Conservation (phyloP, 169 alveolate species). For the Plasmodium vivax region DNA sequence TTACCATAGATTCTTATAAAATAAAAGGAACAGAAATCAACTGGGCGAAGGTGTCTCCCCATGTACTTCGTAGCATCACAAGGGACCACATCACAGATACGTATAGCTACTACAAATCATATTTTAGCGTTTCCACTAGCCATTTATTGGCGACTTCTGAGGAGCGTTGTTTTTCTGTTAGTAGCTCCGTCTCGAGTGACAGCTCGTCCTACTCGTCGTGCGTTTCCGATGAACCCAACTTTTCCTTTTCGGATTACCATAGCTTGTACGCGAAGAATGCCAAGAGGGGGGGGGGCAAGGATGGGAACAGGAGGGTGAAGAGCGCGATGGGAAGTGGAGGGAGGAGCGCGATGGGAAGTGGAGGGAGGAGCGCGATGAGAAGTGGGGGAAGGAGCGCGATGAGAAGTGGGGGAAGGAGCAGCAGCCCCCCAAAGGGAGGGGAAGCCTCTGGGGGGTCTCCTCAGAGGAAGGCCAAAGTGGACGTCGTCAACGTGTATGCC, state of each 20-base stretch:
- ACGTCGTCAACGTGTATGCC: constrained; percentile 75
- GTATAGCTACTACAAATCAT: constrained; percentile 33
- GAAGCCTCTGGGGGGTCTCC: background rate
- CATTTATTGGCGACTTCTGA: background rate
- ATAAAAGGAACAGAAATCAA: constrained; percentile 8
- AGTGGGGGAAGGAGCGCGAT: background rate
- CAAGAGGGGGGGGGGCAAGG: constrained; percentile 63
- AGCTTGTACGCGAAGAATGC: constrained; percentile 76
- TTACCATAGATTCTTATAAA: constrained; percentile 61
- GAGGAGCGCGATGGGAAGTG: background rate
- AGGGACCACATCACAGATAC: constrained; percentile 52
- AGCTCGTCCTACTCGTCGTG: constrained; percentile 6
- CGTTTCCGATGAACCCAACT: constrained; percentile 75
- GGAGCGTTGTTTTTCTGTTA: background rate
- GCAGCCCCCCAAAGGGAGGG: background rate
- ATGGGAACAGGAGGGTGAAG: constrained; percentile 29
- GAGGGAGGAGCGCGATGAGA: background rate
- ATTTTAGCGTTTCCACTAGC: constrained; percentile 43
- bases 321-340: constrained; percentile 28
- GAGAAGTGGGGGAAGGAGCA: background rate
- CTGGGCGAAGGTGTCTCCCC: constrained; percentile 17
- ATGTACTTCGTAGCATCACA: constrained; percentile 26
- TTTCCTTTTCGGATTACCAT: constrained; percentile 79
- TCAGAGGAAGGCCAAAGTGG: constrained; percentile 14
- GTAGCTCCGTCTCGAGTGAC: constrained; percentile 1